Conservation (phyloP, 495 filamentous ascomycete species). For the Neurospora tetraspora region DNA sequence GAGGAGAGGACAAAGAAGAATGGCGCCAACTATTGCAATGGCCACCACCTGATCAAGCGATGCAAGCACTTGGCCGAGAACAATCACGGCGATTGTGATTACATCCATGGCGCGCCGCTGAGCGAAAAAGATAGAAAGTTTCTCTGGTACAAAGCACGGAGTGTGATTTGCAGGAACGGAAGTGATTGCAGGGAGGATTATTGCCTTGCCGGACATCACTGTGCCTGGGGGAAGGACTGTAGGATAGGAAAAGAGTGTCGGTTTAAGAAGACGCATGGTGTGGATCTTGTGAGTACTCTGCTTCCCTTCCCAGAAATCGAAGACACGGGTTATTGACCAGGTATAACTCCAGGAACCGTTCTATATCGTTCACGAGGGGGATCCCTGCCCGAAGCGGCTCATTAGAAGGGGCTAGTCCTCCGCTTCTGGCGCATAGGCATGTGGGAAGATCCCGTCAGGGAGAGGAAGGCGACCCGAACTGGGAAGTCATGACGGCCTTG, state of each 20-base stretch:
- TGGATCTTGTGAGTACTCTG: constrained; percentile 23
- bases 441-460: not conserved
- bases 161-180: constrained; percentile 12
- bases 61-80: constrained; percentile 14
- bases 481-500: not conserved
- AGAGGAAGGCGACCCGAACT: not conserved
- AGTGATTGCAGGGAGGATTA: constrained; percentile 14
- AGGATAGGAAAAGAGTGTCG: constrained; percentile 9
- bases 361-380: not conserved
- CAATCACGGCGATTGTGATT: constrained; percentile 13
- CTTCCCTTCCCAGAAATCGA: not conserved
- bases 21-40: constrained; percentile 25
- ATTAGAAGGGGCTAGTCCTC: not conserved
- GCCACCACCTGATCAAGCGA: constrained; percentile 18
- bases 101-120: constrained; percentile 22
- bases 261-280: constrained; percentile 20
- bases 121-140: constrained; percentile 13
- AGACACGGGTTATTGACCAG: not conserved
- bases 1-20: constrained; percentile 16
- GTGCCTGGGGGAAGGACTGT: constrained; percentile 13
- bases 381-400: not conserved
- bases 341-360: not conserved
- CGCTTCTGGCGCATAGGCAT: not conserved
- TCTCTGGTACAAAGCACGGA: constrained; percentile 18
- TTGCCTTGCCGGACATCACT: constrained; percentile 29